Base-by-base conservation (phyloP, 2,329 filamentous ascomycete species). In the Hypoxylon sp. region DNA sequence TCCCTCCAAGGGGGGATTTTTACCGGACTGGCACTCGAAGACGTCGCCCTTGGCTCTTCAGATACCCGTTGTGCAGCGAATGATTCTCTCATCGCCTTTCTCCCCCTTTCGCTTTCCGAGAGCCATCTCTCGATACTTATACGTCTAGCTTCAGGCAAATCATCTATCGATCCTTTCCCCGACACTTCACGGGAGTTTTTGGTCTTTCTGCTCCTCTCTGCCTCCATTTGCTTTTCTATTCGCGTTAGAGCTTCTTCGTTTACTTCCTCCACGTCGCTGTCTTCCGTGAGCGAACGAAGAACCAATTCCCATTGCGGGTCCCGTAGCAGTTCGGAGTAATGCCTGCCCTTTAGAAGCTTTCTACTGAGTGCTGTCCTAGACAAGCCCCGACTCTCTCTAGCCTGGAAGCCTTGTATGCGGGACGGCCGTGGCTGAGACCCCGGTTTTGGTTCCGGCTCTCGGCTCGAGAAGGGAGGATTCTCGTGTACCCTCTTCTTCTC, bases 111-210 rank as follows among this genome's bases (percentile, higher is more conserved):
- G 22, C 44, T 63, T 11, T 69, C 66, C 8, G 60, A 50, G 5
- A 71, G 48, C 66, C 69, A 69, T 26, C 56, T 42, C 42, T 69
- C 66, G 35, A 71, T 67, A 1, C 52, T 56, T 37, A 33, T 50
- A 11, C 63, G 58, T 13, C 37, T 62, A 19, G n/a, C 29, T 17
- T 33, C 50, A 4, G 26, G 11, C n/a, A 24, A 1, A 29, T 24
- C 51, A 8, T 46, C 55, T 35, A 39, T 51, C n/a, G 22, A 22
- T 44, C 46, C 44, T 14, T 44, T 19, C 50, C 10, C 29, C 13
- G n/a, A 52, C 44, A 44, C 39, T 11, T 6, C 17, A 22, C 19
- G 39, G 3, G 2, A 26, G 29, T 42, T 50, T 35, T 60, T 19
- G 13, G 13, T 50, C 22, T 22, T 22, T 22, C 19, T 35, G 5